Evolutionary conservation across 352 stramenopile genomes (phyloP).

Genomic region (Globisporangium carolinianum): DNA sequence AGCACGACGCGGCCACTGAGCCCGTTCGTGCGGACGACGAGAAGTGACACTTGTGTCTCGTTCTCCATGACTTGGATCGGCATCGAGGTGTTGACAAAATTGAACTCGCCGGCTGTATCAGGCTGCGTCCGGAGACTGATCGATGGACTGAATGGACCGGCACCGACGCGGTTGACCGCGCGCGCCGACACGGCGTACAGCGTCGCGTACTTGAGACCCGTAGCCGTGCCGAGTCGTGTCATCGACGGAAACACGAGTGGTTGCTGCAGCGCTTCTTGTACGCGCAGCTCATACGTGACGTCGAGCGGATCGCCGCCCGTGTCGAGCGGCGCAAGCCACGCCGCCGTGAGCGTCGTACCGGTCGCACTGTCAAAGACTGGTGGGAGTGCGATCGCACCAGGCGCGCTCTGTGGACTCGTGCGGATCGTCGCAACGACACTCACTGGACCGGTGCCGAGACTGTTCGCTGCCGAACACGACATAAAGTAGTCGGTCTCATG

Average conservation of each 20-base stretch:
- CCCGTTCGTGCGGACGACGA: conserved; percentile 32
- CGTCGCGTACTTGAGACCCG: conserved; percentile 24
- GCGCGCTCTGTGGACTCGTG: conserved; percentile 24
- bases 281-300: conserved; percentile 26
- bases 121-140: conserved; percentile 25
- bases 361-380: conserved; percentile 20
- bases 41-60: conserved; percentile 19
- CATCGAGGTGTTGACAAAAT: conserved; percentile 16
- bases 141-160: conserved; percentile 26
- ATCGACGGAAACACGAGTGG: conserved; percentile 7
- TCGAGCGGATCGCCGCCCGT: conserved; percentile 25
- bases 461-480: conserved; percentile 32
- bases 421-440: conserved; percentile 20
- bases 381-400: conserved; percentile 22
- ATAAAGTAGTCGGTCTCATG: conserved; percentile 30
- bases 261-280: conserved; percentile 5
- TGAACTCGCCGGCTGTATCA: conserved; percentile 49
- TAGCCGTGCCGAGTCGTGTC: conserved; percentile 9
- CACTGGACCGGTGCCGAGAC: conserved; percentile 20
- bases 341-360: conserved; percentile 30
- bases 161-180: conserved; percentile 23
- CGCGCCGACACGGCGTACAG: conserved; percentile 30
- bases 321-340: conserved; percentile 30
- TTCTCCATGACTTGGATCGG: conserved; percentile 31
- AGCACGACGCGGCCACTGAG: conserved; percentile 36